phyloP scores from a whole-genome alignment of 129 eudicot species.

The Apium graveolens region DNA sequence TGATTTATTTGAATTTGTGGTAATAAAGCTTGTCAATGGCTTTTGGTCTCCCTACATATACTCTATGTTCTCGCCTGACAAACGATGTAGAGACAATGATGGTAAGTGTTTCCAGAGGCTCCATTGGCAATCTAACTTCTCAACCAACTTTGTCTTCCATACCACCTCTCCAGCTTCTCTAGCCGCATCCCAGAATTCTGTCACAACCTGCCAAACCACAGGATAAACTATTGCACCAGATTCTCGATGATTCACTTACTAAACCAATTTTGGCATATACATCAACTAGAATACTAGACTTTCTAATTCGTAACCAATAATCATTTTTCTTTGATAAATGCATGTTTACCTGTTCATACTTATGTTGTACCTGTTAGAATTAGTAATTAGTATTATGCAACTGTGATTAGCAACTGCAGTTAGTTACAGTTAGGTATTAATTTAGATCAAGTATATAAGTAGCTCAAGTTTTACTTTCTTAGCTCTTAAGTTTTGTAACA shows the following conservation, averaged over 20 bases:
- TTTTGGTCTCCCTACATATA: constrained; percentile 63
- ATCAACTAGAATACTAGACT: background rate
- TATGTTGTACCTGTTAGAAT: too few species aligned
- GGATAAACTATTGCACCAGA: too few species aligned
- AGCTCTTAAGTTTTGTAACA: too few species aligned
- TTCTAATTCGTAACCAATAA: background rate
- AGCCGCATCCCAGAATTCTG: constrained; percentile 61
- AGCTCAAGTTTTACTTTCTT: too few species aligned
- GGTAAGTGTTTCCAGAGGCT: constrained; percentile 63
- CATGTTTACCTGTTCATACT: background rate
- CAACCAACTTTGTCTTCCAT: constrained; percentile 69
- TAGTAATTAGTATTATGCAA: too few species aligned
- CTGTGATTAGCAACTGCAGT: too few species aligned
- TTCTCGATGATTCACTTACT: background rate
- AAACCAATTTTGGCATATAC: background rate
- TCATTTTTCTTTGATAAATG: too few species aligned
- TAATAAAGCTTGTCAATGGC: constrained; percentile 72
- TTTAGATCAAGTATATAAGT: too few species aligned
- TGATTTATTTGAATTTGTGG: constrained; percentile 28
- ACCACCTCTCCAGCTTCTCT: constrained; percentile 92
- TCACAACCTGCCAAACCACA: constrained; percentile 40
- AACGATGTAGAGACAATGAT: constrained; percentile 51
- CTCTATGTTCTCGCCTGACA: constrained; percentile 25
- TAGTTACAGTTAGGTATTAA: too few species aligned
- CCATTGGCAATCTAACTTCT: constrained; percentile 75